Conservation (phyloP, 2,329 filamentous ascomycete species). For the Penicillium sp. region DNA sequence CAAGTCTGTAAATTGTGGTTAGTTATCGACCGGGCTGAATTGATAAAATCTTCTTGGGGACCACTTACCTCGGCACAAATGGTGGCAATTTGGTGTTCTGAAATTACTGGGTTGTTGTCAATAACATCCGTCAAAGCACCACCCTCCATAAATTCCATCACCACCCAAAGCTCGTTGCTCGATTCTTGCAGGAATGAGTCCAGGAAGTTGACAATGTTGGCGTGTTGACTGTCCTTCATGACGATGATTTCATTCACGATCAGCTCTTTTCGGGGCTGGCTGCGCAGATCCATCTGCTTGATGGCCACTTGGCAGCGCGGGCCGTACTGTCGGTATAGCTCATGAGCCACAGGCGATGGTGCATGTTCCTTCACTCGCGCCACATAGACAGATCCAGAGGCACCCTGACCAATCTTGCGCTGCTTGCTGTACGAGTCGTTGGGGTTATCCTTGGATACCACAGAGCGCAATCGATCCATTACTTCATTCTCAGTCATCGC, state of each 20-base stretch:
- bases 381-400: conserved; percentile 96
- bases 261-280: conserved; percentile 94
- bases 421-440: conserved; percentile 97
- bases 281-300: conserved; percentile 98
- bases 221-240: conserved; percentile 98
- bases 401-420: conserved; percentile 99
- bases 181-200: conserved; percentile 96
- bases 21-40: neutral
- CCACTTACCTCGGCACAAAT: conserved; percentile 87
- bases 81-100: conserved; percentile 95
- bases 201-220: conserved; percentile 98
- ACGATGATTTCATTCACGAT: conserved; percentile 99
- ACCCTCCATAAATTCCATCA: conserved; percentile 99
- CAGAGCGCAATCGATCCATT: conserved; percentile 92
- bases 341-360: conserved; percentile 76
- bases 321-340: conserved; percentile 78
- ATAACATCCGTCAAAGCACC: conserved; percentile 97
- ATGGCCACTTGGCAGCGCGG: conserved; percentile 90
- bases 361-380: conserved; percentile 91
- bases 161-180: conserved; percentile 95
- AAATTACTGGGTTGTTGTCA: conserved; percentile 93
- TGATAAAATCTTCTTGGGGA: conserved; percentile 16
- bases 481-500: conserved; percentile 97
- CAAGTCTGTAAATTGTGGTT: conserved; percentile 70
- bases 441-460: conserved; percentile 93